Base-by-base conservation (phyloP, 1,284 basidiomycete genomes). In the Fomitopsis betulina region DNA sequence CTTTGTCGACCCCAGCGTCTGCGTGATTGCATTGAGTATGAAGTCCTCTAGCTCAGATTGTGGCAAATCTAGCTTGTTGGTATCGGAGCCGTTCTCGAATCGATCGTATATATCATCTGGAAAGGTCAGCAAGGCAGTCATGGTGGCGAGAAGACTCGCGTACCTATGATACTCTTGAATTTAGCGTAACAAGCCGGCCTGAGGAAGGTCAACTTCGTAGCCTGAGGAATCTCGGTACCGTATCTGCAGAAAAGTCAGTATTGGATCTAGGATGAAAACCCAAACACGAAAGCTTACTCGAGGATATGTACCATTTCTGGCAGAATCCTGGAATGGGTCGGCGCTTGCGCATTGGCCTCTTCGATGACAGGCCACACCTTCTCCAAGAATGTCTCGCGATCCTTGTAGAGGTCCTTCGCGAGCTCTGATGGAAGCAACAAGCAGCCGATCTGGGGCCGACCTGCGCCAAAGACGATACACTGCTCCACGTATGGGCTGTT, bases 391-490 rank as follows among this genome's bases (percentile, higher is more conserved):
- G 79, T 73, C 43, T 73, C 68, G 21, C 69, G 66, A 10, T 55
- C 53, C 52, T 61, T 56, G 19, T 74, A 68, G 45, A 76, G 67
- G 39, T 73, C 71, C 33, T 73, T 75, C 2, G 72, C 77, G 0
- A 73, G 64, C 13, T 80, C 79, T 0, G 82, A 79, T 0, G 82
- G 82, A n/a, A 85, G 72, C 56, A 87, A 77, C 12, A 86, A 70
- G 4, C 76, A 79, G 5, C 85, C 85, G 6, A 78, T 73, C 58
- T 82, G 80, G 5, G 82, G 76, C 43, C 78, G 72, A 6, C 75
- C 79, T 19, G 79, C 74, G 7, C 86, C 85, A 53, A 87, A 87
- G 50, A 87, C 78, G 61, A 87, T 77, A 27, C 80, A 83, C 63
- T 72, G 71, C n/a, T 63, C 61, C 13, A 78, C 70, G 38, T 79